phyloP scores from a whole-genome alignment of 73 alveolate genomes.

The Paraurostyla sp. region DNA sequence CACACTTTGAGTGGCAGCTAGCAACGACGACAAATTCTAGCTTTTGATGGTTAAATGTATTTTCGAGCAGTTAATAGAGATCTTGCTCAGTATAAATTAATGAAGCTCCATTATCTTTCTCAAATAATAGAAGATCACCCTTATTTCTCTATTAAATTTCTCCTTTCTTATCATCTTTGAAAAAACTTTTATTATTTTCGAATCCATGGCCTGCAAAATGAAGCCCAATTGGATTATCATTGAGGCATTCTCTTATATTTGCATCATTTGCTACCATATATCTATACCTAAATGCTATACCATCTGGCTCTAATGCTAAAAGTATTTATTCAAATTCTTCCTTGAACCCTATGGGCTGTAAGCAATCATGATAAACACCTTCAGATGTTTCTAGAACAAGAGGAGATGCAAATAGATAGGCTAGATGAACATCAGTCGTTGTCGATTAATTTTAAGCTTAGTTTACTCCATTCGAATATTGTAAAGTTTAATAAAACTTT shows the following conservation, averaged over 20 bases:
- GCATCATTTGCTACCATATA: conserved; percentile 64
- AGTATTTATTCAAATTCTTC: conserved; percentile 67
- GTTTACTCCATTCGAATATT: background rate
- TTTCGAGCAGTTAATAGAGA: background rate
- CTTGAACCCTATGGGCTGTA: conserved; percentile 59
- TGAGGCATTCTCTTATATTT: conserved; percentile 58
- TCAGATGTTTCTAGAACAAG: conserved; percentile 35
- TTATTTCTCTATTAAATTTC: conserved; percentile 13
- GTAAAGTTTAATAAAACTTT: background rate
- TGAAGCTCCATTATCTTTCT: conserved; percentile 49
- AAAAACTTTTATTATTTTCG: conserved; percentile 51
- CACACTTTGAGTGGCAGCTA: conserved; percentile 78
- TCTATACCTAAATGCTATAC: conserved; percentile 63
- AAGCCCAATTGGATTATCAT: conserved; percentile 74
- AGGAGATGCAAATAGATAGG: conserved; percentile 58
- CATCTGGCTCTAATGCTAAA: background rate
- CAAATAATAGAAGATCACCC: conserved; percentile 52
- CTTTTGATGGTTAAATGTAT: background rate
- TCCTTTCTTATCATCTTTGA: conserved; percentile 2
- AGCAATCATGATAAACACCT: background rate
- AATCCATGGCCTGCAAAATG: conserved; percentile 81
- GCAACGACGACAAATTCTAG: conserved; percentile 80
- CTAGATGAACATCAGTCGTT: conserved; percentile 30
- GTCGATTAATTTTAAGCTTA: background rate
- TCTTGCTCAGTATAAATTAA: background rate